Conservation (phyloP, 495 filamentous ascomycete species). For the Aspergillus hancockii region DNA sequence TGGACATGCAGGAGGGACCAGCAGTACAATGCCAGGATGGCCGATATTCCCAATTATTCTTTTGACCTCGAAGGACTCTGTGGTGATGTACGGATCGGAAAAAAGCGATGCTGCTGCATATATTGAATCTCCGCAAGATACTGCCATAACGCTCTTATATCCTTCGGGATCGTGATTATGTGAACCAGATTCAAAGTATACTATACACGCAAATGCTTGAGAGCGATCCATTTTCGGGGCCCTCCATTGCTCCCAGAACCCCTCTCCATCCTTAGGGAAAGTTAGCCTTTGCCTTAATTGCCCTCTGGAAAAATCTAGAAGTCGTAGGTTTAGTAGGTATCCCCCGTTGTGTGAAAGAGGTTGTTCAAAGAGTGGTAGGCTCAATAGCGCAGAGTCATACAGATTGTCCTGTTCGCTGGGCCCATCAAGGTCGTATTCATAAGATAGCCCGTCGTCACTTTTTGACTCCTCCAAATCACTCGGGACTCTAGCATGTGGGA, state of each 20-base stretch:
- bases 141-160: not conserved
- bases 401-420: not conserved
- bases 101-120: conserved; percentile 3
- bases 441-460: not conserved
- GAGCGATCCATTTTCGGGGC: not conserved
- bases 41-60: conserved; percentile 6
- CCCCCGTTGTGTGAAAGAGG: not conserved
- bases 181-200: conserved; percentile 5
- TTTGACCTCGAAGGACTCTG: not conserved
- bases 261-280: not conserved
- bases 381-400: not conserved
- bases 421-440: not conserved
- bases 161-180: not conserved
- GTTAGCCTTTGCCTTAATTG: not conserved
- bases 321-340: not conserved
- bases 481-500: not conserved
- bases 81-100: conserved; percentile 1
- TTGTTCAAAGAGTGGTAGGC: not conserved
- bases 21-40: conserved; percentile 1
- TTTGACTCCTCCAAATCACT: not conserved
- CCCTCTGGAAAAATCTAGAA: conserved; percentile 1
- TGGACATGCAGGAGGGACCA: not conserved
- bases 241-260: not conserved
- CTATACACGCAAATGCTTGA: not conserved
- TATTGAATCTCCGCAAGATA: conserved; percentile 2